phyloP scores from a whole-genome alignment of 768 basidiomycete species.

The Punctularia strigosozonata region DNA sequence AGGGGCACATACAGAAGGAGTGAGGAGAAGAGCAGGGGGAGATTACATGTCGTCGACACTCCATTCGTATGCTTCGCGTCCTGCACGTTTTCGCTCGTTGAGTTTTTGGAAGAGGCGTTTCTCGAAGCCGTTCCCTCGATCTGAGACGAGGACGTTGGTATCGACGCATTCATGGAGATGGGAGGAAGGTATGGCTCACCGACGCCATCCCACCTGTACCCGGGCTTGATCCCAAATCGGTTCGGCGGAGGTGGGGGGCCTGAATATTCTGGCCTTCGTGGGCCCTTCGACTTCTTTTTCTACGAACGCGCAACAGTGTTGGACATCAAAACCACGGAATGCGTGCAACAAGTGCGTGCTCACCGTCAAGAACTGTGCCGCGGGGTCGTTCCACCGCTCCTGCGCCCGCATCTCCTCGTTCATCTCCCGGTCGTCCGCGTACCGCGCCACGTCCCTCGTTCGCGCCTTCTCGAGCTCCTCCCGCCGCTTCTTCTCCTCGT shows the following conservation, averaged over 20 bases:
- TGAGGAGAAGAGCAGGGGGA: neutral
- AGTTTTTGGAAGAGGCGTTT: constrained; percentile 79
- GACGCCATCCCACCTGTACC: constrained; percentile 97
- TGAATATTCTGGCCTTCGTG: constrained; percentile 71
- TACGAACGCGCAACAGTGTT: constrained; percentile 15
- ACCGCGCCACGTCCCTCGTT: constrained; percentile 57
- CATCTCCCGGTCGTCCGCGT: constrained; percentile 72
- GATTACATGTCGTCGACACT: constrained; percentile 86
- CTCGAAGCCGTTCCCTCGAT: constrained; percentile 90
- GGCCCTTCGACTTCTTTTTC: constrained; percentile 69
- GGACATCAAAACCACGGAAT: neutral
- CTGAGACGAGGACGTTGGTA: constrained; percentile 24
- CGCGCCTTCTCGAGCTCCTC: constrained; percentile 59
- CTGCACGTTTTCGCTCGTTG: constrained; percentile 63
- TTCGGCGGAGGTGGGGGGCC: constrained; percentile 90
- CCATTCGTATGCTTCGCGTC: constrained; percentile 71
- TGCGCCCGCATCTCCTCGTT: constrained; percentile 77
- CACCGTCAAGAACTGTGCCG: constrained; percentile 86
- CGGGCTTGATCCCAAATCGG: constrained; percentile 89
- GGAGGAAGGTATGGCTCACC: constrained; percentile 36
- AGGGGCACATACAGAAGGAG: neutral
- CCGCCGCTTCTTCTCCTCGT: constrained; percentile 59
- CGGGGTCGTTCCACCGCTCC: constrained; percentile 96
- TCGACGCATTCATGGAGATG: constrained; percentile 1
- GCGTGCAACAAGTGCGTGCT: constrained; percentile 13